A percentile compares a stretch with the other conserved stretches of the same genome.
These are phyloP conservation scores for Hypseocharis bilobata DNA, from an alignment of 441 rosid genomes.

Conservation along the genomic window DNA sequence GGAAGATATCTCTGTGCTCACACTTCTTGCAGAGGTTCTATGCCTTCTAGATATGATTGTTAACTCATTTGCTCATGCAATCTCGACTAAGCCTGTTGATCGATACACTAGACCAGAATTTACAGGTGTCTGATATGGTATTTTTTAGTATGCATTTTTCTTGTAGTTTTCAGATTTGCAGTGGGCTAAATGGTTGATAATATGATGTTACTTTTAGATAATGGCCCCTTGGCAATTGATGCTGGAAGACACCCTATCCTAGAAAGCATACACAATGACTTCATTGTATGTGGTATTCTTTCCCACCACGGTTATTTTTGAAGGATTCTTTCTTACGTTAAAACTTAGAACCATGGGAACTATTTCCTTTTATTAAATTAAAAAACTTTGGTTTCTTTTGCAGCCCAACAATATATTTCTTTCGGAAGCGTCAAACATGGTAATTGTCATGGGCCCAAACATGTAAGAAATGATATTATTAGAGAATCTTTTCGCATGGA, in stretches of 20 bases:
- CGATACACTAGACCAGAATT: slow-evolving; percentile 74
- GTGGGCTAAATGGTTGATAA: slow-evolving; percentile 17
- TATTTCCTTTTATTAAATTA: slow-evolving; percentile 10
- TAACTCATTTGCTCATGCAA: slow-evolving; percentile 83
- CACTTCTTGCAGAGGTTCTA: slow-evolving; percentile 79
- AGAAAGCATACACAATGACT: slow-evolving; percentile 80
- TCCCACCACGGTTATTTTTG: background rate
- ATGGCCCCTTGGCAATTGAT: slow-evolving; percentile 91
- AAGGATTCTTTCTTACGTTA: slow-evolving; percentile 9
- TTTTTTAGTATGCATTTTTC: slow-evolving; percentile 10
- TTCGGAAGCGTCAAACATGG: slow-evolving; percentile 89
- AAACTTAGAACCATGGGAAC: slow-evolving; percentile 2
- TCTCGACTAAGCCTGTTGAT: slow-evolving; percentile 83
- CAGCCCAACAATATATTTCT: slow-evolving; percentile 90
- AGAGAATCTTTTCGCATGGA: slow-evolving; percentile 9
- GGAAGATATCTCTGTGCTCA: slow-evolving; percentile 64
- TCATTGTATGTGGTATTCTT: slow-evolving; percentile 43
- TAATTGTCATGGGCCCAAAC: slow-evolving; percentile 89
- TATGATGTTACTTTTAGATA: slow-evolving; percentile 36
- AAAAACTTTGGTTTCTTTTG: slow-evolving; percentile 23
- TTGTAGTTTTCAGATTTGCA: slow-evolving; percentile 15
- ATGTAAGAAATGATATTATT: slow-evolving; percentile 48
- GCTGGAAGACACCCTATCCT: slow-evolving; percentile 94
- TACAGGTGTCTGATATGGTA: slow-evolving; percentile 45
- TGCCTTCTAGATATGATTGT: slow-evolving; percentile 95